A percentile compares a stretch with the other conserved stretches of the same genome.
Evolutionary conservation across 1,139 yeast genomes (phyloP).

Genomic region (Zygoascus hellenicus): DNA sequence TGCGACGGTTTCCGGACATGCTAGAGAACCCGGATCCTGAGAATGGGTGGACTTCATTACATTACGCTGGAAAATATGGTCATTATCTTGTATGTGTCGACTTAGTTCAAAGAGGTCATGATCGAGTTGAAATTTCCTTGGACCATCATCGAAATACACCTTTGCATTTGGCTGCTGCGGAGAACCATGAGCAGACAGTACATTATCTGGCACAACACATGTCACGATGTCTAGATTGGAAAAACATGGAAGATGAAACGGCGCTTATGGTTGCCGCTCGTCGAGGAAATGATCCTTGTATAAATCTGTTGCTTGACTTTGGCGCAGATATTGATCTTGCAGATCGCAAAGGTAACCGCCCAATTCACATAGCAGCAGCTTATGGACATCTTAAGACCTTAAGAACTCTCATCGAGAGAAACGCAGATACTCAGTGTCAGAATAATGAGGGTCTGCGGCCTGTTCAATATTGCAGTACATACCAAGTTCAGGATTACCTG

Average conservation of each 20-base stretch:
- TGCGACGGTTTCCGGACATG: constrained; percentile 68
- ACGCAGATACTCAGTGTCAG: constrained; percentile 44
- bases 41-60: constrained; percentile 87
- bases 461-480: constrained; percentile 35
- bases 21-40: constrained; percentile 65
- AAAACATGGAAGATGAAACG: constrained; percentile 52
- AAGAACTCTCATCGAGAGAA: constrained; percentile 49
- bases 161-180: constrained; percentile 65
- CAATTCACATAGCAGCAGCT: constrained; percentile 76
- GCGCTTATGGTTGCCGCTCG: constrained; percentile 65
- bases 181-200: constrained; percentile 72
- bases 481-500: constrained; percentile 34
- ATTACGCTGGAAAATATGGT: constrained; percentile 80
- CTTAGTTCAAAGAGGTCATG: constrained; percentile 47
- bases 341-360: constrained; percentile 56
- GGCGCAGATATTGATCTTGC: constrained; percentile 66
- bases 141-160: constrained; percentile 70
- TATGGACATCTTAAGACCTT: constrained; percentile 65
- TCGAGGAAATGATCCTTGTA: constrained; percentile 63
- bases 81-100: constrained; percentile 68
- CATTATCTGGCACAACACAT: constrained; percentile 79
- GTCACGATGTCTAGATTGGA: constrained; percentile 57
- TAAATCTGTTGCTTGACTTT: constrained; percentile 64
- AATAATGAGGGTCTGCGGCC: constrained; percentile 71
- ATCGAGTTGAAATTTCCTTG: constrained; percentile 41